A percentile compares a stretch with the other conserved stretches of the same genome.
Evolutionary conservation across 495 filamentous ascomycete species (phyloP).

Genomic region (Podospora pseudoanserina): DNA sequence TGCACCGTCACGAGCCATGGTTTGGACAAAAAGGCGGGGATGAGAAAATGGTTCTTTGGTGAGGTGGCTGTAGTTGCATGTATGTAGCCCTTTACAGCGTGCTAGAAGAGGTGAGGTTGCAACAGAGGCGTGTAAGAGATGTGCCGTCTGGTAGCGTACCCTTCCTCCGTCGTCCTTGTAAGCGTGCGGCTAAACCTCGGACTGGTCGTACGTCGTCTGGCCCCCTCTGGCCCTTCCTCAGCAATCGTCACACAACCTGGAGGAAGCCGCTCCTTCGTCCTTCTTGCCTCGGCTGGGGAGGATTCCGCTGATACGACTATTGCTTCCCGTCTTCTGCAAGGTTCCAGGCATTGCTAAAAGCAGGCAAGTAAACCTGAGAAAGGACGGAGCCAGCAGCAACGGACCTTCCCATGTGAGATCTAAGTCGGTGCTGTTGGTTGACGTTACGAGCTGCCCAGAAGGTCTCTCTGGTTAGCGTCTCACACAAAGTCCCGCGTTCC

Average conservation of each 20-base stretch:
- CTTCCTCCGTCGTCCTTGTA: not conserved
- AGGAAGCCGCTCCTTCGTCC: not conserved
- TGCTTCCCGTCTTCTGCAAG: not conserved
- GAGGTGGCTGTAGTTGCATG: not conserved
- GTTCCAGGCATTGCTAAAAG: not conserved
- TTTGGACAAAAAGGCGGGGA: not conserved
- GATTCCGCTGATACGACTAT: too few relatives aligned
- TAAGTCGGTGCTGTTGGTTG: not conserved
- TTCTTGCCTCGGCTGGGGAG: not conserved
- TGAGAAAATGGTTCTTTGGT: not conserved
- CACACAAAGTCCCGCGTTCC: not conserved
- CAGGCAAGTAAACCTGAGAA: not conserved
- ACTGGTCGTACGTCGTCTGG: not conserved
- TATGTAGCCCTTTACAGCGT: not conserved
- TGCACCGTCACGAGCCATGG: not conserved
- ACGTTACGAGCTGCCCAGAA: not conserved
- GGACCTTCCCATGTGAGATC: not conserved
- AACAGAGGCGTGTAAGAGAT: not conserved
- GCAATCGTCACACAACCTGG: too few relatives aligned
- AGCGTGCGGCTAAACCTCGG: not conserved
- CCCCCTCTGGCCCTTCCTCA: too few relatives aligned
- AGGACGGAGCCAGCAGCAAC: not conserved
- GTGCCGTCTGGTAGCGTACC: not conserved
- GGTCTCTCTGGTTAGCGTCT: not conserved
- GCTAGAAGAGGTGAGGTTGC: not conserved